These are phyloP conservation scores for barley (Hordeum vulgare) DNA, from an alignment of 176 grass and related monocot genomes.

Conservation along the genomic window MorexV3_pseudomolecules_assembly NC_058524.1:50628988-50629487, in stretches of 20 bases:
- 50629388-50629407: too few species aligned
- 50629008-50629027: too few species aligned
- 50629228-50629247: neutral
- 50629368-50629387: too few species aligned
- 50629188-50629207: too few species aligned
- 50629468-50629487: constrained; percentile 55
- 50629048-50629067: neutral
- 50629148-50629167: neutral
- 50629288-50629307: neutral
- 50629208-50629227: neutral
- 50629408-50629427: neutral
- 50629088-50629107: too few species aligned
- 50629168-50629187: neutral
- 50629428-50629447: constrained; percentile 42
- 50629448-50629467: constrained; percentile 44
- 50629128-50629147: neutral
- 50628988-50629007: neutral
- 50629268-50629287: neutral
- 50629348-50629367: too few species aligned
- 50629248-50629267: constrained; percentile 16
- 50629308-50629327: neutral
- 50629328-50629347: too few species aligned
- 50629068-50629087: too few species aligned
- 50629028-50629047: too few species aligned
- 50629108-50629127: too few species aligned